Evolutionary conservation across 495 filamentous ascomycete species (phyloP), one percentile per base, ranked within the genome.

Genomic region (Daldinia loculata): DNA sequence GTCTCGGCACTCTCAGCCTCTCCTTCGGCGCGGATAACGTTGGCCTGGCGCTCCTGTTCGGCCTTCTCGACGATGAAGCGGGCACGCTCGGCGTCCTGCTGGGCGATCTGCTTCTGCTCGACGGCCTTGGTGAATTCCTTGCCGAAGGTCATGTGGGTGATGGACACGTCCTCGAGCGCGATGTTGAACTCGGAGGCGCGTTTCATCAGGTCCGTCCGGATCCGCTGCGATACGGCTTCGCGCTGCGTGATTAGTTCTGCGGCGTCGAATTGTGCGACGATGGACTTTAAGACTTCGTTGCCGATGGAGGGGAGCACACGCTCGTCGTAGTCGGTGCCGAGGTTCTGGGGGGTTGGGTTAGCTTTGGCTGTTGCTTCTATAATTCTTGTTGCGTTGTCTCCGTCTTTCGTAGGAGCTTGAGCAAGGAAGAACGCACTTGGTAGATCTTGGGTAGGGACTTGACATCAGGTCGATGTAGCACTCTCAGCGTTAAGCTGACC

Each of bases 61-160:
- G 95, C 96, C 77, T 93, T 92, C 89, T 99, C 95, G 81, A 99
- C 95, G 76, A 99, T 94, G 84, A 99, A 99, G 63, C 95, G 86
- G 27, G 95, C 94, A 60, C 95, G 87, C 86, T 99, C 95, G 65
- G 95, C 95, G 78, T 99, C 95, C 82, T 99, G 95, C 84, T 99
- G 95, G 27, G 95, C 95, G 80, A 99, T 99, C 86, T 99, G 95
- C 88, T 99, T 99, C 87, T 99, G 96, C 84, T 99, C 95, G 75
- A 99, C 95, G 67, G 95, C 95, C 70, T 89, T 89, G 65, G 95
- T 99, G 89, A 99, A 99, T 84, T 99, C 95, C 84, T 93, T 94
- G 63, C 95, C 95, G 81, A 99, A 99, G 61, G 95, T 98, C 95
- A 99, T 98, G 89, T 99, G 95, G 45, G 95, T 99, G 85, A 99